Percentiles rank a stretch among this genome's conserved stretches.
phyloP scores from a whole-genome alignment of 2,329 filamentous ascomycete species.

The Leptographium flavum region DNA sequence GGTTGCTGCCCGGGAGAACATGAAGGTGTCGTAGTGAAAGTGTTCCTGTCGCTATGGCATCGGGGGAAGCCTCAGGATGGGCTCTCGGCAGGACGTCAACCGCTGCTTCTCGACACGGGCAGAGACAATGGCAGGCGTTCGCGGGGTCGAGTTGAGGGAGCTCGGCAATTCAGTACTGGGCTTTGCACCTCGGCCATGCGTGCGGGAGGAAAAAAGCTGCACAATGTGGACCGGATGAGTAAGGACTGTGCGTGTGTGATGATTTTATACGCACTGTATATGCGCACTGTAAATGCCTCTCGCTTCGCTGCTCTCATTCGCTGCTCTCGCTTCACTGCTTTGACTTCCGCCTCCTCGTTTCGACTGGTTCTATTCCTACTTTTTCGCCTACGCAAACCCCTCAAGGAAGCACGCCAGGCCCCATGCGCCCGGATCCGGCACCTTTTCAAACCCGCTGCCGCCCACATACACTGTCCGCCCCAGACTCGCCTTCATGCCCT shows the following conservation, averaged over 20 bases:
- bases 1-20: constrained; percentile 40
- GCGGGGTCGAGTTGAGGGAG: constrained; percentile 1
- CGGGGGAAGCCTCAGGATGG: too few relatives aligned
- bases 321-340: too few relatives aligned
- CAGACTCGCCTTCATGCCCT: constrained; percentile 81
- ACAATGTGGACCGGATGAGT: not conserved
- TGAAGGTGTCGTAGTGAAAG: constrained; percentile 24
- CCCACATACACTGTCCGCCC: constrained; percentile 76
- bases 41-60: constrained; percentile 1
- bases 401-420: constrained; percentile 66
- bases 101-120: too few relatives aligned
- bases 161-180: constrained; percentile 1
- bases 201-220: constrained; percentile 1
- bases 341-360: too few relatives aligned
- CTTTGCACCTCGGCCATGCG: constrained; percentile 1
- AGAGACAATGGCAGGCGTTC: not conserved
- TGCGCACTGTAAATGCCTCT: too few relatives aligned
- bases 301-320: too few relatives aligned
- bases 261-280: too few relatives aligned
- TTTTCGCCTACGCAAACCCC: constrained; percentile 44
- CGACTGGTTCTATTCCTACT: too few relatives aligned
- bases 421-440: constrained; percentile 55
- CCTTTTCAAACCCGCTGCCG: constrained; percentile 37
- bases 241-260: not conserved
- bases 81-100: too few relatives aligned